Base-by-base conservation (phyloP, 805 yeast genomes). In the Pichia phayaonensis region DNA sequence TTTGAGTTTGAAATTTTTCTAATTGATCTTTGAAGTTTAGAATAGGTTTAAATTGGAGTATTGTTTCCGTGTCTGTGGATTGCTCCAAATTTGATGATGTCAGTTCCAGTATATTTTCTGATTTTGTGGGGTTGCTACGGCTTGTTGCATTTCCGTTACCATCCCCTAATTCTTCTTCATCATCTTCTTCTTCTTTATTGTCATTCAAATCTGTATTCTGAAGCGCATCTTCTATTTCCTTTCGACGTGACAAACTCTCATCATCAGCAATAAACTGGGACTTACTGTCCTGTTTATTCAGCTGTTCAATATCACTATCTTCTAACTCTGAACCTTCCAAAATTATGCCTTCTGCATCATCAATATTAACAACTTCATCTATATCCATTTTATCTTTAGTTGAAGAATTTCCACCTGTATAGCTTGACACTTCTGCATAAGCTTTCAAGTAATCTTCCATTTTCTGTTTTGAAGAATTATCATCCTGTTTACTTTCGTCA, bases 291-390 rank as follows among this genome's bases (percentile, higher is more conserved):
- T 34, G 38, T n/a, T 16, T 16, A n/a, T 34, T n/a, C 16, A 34
- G 6, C 3, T n/a, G 24, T 18, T 47, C 50, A 20, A 21, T 13
- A 24, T 38, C 48, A 34, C 41, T 34, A 13, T 40, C 41, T 40
- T 54, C 53, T 26, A 53, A 44, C 23, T 55, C 62, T 11, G 59
- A 48, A 39, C 57, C 61, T 45, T 55, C 56, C 26, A 62, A 62
- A 13, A 57, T 60, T 2, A 48, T 51, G 0, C 51, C 52, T 27
- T 58, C 58, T 40, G 49, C 57, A 44, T 51, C 53, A 18, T 52
- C 56, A 34, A 50, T 49, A 24, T 53, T 60, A 18, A 47, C 18
- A 1, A 27, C 3, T 8, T 34, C 40, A 15, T 18, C 40, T 7
- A 13, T 23, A 22, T 15, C 31, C 21, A 8, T 18, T 40, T 21